Evolutionary conservation across 2,329 filamentous ascomycete genomes (phyloP).

Genomic region (Dichotomopilus funicola): DNA sequence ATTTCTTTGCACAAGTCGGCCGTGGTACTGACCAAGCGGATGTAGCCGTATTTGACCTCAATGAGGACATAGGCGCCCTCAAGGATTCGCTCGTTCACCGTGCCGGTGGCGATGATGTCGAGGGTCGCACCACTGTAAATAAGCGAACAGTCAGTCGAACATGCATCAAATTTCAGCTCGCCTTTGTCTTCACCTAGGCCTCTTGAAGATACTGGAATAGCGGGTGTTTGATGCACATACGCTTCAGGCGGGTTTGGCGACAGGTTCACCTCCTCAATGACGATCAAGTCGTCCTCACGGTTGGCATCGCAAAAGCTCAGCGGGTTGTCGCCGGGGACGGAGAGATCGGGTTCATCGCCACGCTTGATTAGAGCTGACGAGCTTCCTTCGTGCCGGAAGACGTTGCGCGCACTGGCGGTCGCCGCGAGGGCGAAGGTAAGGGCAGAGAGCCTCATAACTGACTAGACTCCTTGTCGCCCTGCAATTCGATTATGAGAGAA

Average conservation of each 20-base stretch:
- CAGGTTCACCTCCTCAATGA: slow-evolving; percentile 74
- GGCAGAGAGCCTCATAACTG: slow-evolving; percentile 36
- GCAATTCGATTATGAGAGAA: slow-evolving; percentile 6
- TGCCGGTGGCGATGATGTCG: slow-evolving; percentile 70
- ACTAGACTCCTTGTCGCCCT: slow-evolving; percentile 11
- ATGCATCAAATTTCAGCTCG: slow-evolving; percentile 3
- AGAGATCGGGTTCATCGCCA: slow-evolving; percentile 38
- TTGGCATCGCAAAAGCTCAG: slow-evolving; percentile 67
- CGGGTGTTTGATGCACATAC: slow-evolving; percentile 48
- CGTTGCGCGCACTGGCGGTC: slow-evolving; percentile 40
- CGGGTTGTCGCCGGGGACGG: slow-evolving; percentile 80
- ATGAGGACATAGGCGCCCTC: slow-evolving; percentile 76
- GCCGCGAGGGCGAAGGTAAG: slow-evolving; percentile 40
- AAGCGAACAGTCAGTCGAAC: background rate
- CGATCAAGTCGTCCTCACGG: slow-evolving; percentile 62
- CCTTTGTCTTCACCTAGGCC: background rate
- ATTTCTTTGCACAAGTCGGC: slow-evolving; percentile 87
- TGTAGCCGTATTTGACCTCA: slow-evolving; percentile 89
- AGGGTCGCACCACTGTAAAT: slow-evolving; percentile 64
- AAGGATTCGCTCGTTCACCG: slow-evolving; percentile 64
- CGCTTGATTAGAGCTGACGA: slow-evolving; percentile 40
- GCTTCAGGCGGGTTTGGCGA: slow-evolving; percentile 77
- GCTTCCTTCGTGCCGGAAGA: slow-evolving; percentile 39
- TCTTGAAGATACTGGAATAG: background rate
- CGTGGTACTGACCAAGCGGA: slow-evolving; percentile 74